Evolutionary conservation across 495 filamentous ascomycete species (phyloP), one percentile per base, ranked within the genome.

Genomic region (Talaromyces stipitatus): DNA sequence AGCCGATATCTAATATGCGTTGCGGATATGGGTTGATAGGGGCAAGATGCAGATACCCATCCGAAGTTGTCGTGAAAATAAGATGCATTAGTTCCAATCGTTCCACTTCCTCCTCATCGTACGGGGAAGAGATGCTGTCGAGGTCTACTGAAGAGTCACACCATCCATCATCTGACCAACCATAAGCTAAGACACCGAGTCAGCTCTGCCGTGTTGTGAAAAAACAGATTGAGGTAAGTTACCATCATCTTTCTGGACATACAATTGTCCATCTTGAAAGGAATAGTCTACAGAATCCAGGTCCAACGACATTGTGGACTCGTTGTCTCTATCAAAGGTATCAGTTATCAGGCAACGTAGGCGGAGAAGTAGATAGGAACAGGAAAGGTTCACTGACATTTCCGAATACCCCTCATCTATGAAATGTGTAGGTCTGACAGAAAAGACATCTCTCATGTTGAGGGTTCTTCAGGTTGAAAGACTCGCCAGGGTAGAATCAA

Each of bases 61-160:
- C 52, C 22, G 66, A 20, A 11, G 54, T 20, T 5, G 38, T 50
- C 41, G 57, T 59, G 53, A 60, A 59, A 4, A 66, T 46, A 28
- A 61, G 54, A 30, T 68, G 61, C 22, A 62, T 30, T 47, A 66
- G 58, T 59, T 70, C 67, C n/a, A 68, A 45, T 1, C 66, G 60
- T 24, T 68, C 68, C n/a, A 69, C 30, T 52, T 58, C 66, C 55
- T 76, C 74, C 56, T 85, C 72, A 56, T 76, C 74, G 59, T 77
- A 18, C 77, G 20, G 75, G 75, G 43, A 70, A 62, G 22, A 67
- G 46, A 57, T 79, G 77, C 59, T 71, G 62, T 41, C n/a, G 36
- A 48, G 24, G 23, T 48, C 45, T 11, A 26, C 20, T 48, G 45
- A 48, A 48, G 20, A 48, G 45, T 26, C 12, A n/a, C 24, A 4